Evolutionary conservation across 805 yeast genomes (phyloP).

Genomic region (Saturnispora dispora): DNA sequence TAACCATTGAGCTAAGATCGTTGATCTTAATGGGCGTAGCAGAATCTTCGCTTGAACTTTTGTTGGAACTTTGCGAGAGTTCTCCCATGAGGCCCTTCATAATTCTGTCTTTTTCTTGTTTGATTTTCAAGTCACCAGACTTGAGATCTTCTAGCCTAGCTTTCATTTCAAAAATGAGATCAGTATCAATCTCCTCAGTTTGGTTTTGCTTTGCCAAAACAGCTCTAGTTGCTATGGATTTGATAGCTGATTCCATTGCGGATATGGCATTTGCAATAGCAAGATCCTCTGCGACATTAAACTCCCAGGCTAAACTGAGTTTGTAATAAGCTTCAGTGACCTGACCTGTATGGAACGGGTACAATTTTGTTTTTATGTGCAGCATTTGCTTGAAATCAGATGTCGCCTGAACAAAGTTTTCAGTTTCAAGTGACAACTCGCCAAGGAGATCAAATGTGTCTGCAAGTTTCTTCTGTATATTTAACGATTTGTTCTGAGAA

Average conservation of each 20-base stretch:
- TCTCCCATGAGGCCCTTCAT: conserved; percentile 7
- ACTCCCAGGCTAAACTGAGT: conserved; percentile 70
- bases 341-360: conserved; percentile 42
- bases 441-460: conserved; percentile 76
- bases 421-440: conserved; percentile 84
- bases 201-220: conserved; percentile 2
- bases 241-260: conserved; percentile 33
- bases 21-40: background rate
- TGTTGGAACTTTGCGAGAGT: background rate
- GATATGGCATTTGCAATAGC: conserved; percentile 46
- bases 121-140: conserved; percentile 13
- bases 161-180: conserved; percentile 45
- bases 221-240: conserved; percentile 34
- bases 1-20: conserved; percentile 4
- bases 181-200: conserved; percentile 29
- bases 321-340: conserved; percentile 77
- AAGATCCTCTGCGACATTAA: conserved; percentile 37
- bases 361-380: conserved; percentile 43
- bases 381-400: conserved; percentile 56
- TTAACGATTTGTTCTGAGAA: background rate
- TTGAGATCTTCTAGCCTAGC: conserved; percentile 47
- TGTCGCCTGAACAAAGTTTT: conserved; percentile 73
- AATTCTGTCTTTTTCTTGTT: conserved; percentile 6
- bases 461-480: conserved; percentile 45
- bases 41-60: background rate